Evolutionary conservation across 192 early-diverging fungal species (phyloP).

Genomic region (Jimgerdemannia flammicorona): DNA sequence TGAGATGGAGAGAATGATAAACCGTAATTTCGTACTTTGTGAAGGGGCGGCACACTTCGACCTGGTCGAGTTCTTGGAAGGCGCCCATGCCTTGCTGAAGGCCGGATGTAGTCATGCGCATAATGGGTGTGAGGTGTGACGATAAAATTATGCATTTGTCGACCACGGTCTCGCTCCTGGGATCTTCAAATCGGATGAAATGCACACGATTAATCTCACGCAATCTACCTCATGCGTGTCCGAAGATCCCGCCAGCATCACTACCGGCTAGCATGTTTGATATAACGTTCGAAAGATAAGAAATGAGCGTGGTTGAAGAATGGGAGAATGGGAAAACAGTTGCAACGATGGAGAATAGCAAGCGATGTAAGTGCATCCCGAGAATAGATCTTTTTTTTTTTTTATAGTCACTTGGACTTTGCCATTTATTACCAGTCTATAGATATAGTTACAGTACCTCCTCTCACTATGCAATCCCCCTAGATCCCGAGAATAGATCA

Average conservation of each 20-base stretch:
- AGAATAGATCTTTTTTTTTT: too few species aligned
- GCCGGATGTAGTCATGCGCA: slow-evolving; percentile 17
- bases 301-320: background rate
- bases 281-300: background rate
- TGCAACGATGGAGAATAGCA: background rate
- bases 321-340: background rate
- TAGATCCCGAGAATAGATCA: too few species aligned
- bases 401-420: too few species aligned
- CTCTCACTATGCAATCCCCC: too few species aligned
- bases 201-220: too few species aligned
- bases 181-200: too few species aligned
- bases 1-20: too few species aligned
- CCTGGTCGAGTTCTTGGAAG: slow-evolving; percentile 70
- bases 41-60: slow-evolving; percentile 57
- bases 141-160: too few species aligned
- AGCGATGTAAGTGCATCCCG: too few species aligned
- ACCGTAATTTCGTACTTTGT: slow-evolving; percentile 45
- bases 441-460: too few species aligned
- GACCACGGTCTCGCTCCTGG: too few species aligned
- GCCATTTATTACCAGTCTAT: too few species aligned
- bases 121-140: background rate
- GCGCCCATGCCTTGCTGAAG: slow-evolving; percentile 60
- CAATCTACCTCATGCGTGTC: slow-evolving; percentile 25
- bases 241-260: slow-evolving; percentile 59
- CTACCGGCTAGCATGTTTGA: slow-evolving; percentile 54